Percentiles rank a stretch among this genome's conserved stretches.
Conservation (phyloP, 495 filamentous ascomycete species). For the Thozetella sp. region DNA sequence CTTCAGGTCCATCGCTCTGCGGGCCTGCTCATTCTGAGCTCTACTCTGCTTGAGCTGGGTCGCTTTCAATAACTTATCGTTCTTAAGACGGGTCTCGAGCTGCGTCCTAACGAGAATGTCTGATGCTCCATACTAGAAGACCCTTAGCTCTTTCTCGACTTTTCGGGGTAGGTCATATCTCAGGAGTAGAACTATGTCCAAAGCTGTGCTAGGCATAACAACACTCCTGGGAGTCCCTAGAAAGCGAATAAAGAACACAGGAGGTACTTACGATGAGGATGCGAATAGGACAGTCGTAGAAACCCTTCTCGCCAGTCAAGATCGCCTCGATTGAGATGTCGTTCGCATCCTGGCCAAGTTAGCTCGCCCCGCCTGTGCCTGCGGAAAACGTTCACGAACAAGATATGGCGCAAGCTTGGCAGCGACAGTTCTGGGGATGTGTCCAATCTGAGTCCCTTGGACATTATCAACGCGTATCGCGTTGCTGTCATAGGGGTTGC, state of each 20-base stretch:
- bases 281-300: conserved; percentile 71
- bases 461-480: conserved; percentile 83
- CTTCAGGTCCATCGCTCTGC: conserved; percentile 30
- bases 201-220: no score
- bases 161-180: no score
- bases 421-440: conserved; percentile 68
- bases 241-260: no score
- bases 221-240: no score
- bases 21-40: conserved; percentile 51
- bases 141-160: no score
- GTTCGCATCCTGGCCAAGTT: conserved; percentile 22
- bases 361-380: neutral
- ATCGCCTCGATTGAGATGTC: conserved; percentile 66
- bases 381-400: conserved; percentile 34
- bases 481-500: conserved; percentile 75
- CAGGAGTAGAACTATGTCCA: no score
- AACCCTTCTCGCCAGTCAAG: conserved; percentile 54
- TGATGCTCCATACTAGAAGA: conserved; percentile 66
- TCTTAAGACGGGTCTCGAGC: conserved; percentile 63
- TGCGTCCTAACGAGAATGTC: conserved; percentile 47
- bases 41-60: conserved; percentile 47
- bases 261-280: no score
- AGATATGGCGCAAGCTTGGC: conserved; percentile 75
- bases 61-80: conserved; percentile 55
- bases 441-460: conserved; percentile 77